Evolutionary conservation across 345 rosid species (phyloP), one percentile per base, ranked within the genome.

Genomic region (Acer yangbiense): DNA sequence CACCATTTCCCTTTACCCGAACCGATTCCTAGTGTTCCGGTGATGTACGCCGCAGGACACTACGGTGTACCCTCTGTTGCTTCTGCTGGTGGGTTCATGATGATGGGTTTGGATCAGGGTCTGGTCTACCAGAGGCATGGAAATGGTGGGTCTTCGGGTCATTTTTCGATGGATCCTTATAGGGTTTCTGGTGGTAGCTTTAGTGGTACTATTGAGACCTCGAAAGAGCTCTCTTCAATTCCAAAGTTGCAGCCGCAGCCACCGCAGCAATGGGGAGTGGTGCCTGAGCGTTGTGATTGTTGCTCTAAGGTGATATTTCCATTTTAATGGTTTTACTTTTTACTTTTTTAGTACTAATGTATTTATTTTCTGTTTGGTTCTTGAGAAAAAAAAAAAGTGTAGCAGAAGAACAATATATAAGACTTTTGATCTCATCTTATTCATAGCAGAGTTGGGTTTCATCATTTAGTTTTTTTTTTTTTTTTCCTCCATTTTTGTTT

Each of bases 191-290:
- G 73, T 18, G 10, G 60, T 43, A 64, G 27, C 72, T 61, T 69
- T 71, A 61, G 21, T 76, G 58, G 74, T 35, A 32, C 35, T 65
- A 74, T 61, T 74, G 91, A 85, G 85, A 79, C 89, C 81, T 84
- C 91, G 27, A 82, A 82, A 27, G 95, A 92, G 94, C 98, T 90
- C 95, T 85, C 98, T 94, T 93, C 97, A 90, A 89, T 87, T 72
- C 94, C 95, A 89, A 95, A 89, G 79, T 52, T 44, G 46, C 80
- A 65, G 85, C 88, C 0, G 46, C 46, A 43, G 46, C 46, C 4
- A 4, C 35, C 5, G 46, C 46, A 80, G 84, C 89, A 80, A 61
- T 82, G 69, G 57, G 10, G 25, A 7, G 16, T 73, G 72, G 12
- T 39, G 74, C 77, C 83, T 23, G 77, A 81, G 27, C 72, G 62